These are phyloP conservation scores for Aureobasidium sp. DNA, from an alignment of 2,329 filamentous ascomycete genomes.

Conservation along the genomic window DNA sequence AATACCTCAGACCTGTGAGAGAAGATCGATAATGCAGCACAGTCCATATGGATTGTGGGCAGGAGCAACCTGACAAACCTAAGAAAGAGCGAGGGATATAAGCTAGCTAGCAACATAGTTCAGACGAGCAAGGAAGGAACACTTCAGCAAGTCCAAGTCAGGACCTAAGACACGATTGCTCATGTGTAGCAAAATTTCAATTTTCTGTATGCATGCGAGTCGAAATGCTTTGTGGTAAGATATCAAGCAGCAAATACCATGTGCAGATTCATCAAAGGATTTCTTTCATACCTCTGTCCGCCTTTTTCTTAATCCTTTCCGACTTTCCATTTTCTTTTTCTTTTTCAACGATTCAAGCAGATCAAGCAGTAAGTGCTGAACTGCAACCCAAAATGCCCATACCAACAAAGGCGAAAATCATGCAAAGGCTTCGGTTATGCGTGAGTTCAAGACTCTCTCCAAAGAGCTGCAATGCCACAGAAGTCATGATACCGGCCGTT, in stretches of 20 bases:
- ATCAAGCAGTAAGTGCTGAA: constrained; percentile 65
- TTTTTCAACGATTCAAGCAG: neutral
- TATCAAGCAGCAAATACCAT: neutral
- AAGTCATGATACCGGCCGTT: constrained; percentile 92
- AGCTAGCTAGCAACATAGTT: no score
- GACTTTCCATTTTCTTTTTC: neutral
- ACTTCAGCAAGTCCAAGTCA: no score
- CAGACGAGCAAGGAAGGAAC: no score
- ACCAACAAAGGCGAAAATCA: constrained; percentile 72
- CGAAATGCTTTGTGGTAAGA: neutral
- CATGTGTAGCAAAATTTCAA: neutral
- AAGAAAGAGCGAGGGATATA: no score
- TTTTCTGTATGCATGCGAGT: neutral
- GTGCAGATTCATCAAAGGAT: neutral
- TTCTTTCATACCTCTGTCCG: neutral
- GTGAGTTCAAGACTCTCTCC: constrained; percentile 78
- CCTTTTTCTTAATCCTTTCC: neutral
- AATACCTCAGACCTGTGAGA: neutral
- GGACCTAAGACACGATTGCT: no score
- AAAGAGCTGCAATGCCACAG: constrained; percentile 82
- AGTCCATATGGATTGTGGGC: no score
- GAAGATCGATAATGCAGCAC: no score
- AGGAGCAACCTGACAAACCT: no score
- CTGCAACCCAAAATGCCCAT: constrained; percentile 84
- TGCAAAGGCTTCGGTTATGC: constrained; percentile 69